Evolutionary conservation across 495 filamentous ascomycete species (phyloP).

Genomic region (Clavariopsis aquatica): DNA sequence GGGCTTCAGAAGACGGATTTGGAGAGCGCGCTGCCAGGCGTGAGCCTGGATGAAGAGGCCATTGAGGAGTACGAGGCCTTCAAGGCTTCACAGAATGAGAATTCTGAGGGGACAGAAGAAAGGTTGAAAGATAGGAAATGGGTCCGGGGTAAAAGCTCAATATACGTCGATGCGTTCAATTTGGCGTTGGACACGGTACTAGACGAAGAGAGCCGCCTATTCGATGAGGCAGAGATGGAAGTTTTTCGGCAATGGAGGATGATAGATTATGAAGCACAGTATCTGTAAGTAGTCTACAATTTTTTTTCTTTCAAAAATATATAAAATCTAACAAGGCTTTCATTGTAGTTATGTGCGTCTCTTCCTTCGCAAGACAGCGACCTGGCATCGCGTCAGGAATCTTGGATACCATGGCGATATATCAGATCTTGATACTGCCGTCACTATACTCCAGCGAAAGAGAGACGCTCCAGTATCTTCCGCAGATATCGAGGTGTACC

Average conservation of each 20-base stretch:
- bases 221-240: constrained; percentile 73
- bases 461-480: constrained; percentile 50
- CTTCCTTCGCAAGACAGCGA: constrained; percentile 91
- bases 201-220: constrained; percentile 84
- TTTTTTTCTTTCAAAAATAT: no score
- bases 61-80: constrained; percentile 79
- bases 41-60: constrained; percentile 67
- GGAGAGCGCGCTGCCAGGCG: constrained; percentile 70
- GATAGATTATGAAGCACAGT: constrained; percentile 84
- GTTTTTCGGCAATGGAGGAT: constrained; percentile 76
- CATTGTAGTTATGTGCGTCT: constrained; percentile 78
- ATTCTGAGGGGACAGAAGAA: constrained; percentile 45
- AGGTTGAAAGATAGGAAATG: constrained; percentile 59
- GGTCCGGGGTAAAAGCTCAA: constrained; percentile 71
- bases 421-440: constrained; percentile 65
- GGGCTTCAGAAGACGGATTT: constrained; percentile 63
- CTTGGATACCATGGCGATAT: constrained; percentile 83
- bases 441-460: constrained; percentile 58
- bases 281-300: constrained; percentile 83
- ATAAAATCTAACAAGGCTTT: constrained; percentile 8
- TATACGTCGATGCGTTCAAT: constrained; percentile 98
- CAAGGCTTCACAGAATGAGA: constrained; percentile 47
- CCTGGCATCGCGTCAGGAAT: constrained; percentile 82
- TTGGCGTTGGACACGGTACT: constrained; percentile 87
- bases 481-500: constrained; percentile 44